Percentiles rank a stretch among this genome's conserved stretches.
phyloP scores from a whole-genome alignment of 2,329 filamentous ascomycete species.

The Lasiodiplodia citricola region DNA sequence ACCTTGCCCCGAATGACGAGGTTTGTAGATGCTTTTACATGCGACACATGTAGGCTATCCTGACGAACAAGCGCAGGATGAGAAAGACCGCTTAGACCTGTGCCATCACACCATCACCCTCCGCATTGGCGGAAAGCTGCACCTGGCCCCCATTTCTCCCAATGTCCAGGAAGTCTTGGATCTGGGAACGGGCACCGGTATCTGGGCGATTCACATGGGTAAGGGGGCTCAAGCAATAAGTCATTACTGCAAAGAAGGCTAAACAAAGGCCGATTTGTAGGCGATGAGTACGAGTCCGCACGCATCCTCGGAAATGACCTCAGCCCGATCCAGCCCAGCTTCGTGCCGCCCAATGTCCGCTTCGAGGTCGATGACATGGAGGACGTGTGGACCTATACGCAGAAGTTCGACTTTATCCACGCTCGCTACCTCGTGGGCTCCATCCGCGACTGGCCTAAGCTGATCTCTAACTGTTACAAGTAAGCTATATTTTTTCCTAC shows the following conservation, averaged over 20 bases:
- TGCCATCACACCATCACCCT: constrained; percentile 5
- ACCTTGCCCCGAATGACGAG: constrained; percentile 29
- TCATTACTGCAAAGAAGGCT: not conserved
- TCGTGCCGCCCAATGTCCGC: constrained; percentile 53
- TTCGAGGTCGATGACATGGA: constrained; percentile 59
- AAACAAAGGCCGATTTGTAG: constrained; percentile 25
- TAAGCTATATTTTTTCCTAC: constrained; percentile 34
- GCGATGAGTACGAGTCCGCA: constrained; percentile 37
- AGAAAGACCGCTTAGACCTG: constrained; percentile 18
- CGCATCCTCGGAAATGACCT: constrained; percentile 53
- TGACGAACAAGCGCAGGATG: constrained; percentile 32
- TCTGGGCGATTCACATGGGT: constrained; percentile 17
- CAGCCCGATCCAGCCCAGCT: constrained; percentile 55
- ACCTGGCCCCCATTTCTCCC: constrained; percentile 30
- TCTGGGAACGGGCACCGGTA: constrained; percentile 30
- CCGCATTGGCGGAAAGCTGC: constrained; percentile 23
- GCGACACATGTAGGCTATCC: too few species aligned
- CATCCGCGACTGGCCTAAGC: constrained; percentile 59
- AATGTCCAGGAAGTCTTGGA: constrained; percentile 31
- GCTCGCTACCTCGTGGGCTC: constrained; percentile 56
- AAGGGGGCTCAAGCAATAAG: not conserved
- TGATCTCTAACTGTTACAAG: constrained; percentile 57
- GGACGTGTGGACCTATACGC: constrained; percentile 34
- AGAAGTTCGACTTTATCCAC: constrained; percentile 64
- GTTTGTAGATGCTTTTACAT: not conserved